A percentile compares a stretch with the other conserved stretches of the same genome.
Conservation (phyloP, 2,329 filamentous ascomycete species). For the Catunica adiposa region DNA sequence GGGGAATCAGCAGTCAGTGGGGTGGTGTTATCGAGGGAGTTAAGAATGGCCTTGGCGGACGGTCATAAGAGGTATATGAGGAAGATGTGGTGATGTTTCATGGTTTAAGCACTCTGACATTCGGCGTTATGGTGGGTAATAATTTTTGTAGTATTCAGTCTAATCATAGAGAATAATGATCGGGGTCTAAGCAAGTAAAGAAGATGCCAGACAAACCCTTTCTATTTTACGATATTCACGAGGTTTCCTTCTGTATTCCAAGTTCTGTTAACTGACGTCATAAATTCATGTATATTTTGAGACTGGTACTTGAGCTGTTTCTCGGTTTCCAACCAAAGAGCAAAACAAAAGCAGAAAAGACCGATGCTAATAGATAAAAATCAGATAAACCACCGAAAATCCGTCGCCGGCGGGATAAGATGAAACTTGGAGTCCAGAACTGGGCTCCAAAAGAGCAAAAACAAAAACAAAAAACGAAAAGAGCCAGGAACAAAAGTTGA, state of each 20-base stretch:
- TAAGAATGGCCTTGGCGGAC: conserved; percentile 25
- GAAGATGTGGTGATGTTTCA: neutral
- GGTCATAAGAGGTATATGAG: neutral
- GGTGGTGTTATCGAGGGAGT: conserved; percentile 35
- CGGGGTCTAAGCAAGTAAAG: neutral
- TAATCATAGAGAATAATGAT: neutral
- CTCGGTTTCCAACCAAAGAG: neutral
- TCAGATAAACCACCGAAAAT: neutral
- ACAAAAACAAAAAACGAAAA: conserved; percentile 2
- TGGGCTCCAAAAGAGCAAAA: conserved; percentile 1
- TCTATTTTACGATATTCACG: neutral
- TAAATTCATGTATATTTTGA: neutral
- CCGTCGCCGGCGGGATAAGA: neutral
- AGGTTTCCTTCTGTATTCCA: no score
- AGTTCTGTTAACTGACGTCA: neutral
- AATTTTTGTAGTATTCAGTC: neutral
- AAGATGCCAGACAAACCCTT: neutral
- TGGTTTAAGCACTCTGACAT: neutral
- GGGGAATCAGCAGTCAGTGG: conserved; percentile 30
- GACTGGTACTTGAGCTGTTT: neutral
- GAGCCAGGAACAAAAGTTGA: neutral
- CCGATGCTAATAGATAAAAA: conserved; percentile 1
- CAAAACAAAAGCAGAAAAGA: neutral
- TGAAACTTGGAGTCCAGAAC: neutral
- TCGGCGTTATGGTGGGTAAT: conserved; percentile 1